phyloP scores from a whole-genome alignment of 2,329 filamentous ascomycete genomes.

The Arachnopeziza araneosa region DNA sequence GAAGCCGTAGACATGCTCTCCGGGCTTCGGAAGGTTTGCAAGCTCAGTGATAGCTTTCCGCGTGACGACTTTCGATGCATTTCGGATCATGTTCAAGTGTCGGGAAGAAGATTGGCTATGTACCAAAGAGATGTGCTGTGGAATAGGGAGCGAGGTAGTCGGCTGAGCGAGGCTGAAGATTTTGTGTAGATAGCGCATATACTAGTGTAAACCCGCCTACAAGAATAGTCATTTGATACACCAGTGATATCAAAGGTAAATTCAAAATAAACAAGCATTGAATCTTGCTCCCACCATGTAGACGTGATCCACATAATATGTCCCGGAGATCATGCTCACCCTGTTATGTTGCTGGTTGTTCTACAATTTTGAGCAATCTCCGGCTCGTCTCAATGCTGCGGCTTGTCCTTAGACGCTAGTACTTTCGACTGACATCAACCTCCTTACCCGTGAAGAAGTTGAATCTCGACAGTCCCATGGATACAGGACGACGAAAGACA shows the following conservation, averaged over 20 bases:
- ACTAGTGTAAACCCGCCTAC: not conserved
- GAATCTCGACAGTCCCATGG: not conserved
- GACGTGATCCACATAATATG: too few relatives aligned
- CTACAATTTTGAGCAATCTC: not conserved
- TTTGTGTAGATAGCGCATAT: not conserved
- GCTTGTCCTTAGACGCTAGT: not conserved
- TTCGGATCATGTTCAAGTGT: slow-evolving; percentile 42
- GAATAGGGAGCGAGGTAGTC: not conserved
- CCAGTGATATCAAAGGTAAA: too few relatives aligned
- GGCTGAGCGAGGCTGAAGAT: not conserved
- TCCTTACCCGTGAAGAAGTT: not conserved
- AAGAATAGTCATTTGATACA: too few relatives aligned
- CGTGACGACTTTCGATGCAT: slow-evolving; percentile 41
- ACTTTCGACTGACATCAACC: not conserved
- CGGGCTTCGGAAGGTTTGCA: slow-evolving; percentile 68
- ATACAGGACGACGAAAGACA: not conserved
- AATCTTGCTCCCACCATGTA: too few relatives aligned
- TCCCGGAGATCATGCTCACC: too few relatives aligned
- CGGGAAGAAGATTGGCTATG: not conserved
- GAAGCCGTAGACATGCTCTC: slow-evolving; percentile 88
- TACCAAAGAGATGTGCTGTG: not conserved
- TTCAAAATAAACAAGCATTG: too few relatives aligned
- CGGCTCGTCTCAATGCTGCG: not conserved
- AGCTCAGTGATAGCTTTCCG: slow-evolving; percentile 69
- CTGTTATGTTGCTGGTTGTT: not conserved